phyloP scores from a whole-genome alignment of 805 yeast species.

The Teunomyces panamensis region DNA sequence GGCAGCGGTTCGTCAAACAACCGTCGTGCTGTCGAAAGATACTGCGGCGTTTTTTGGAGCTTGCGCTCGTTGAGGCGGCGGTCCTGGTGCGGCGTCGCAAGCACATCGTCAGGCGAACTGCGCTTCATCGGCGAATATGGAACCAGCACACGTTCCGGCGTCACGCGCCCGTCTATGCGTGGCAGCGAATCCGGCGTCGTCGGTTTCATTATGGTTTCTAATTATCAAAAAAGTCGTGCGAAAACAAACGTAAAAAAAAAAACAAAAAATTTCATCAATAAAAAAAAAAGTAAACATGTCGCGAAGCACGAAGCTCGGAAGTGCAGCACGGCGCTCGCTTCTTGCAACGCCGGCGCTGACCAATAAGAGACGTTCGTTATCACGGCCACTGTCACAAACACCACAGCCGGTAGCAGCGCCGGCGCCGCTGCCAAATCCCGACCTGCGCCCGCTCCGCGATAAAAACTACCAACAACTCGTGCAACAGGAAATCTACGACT shows the following conservation, averaged over 20 bases:
- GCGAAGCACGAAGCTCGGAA: slow-evolving; percentile 1
- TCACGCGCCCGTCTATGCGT: not conserved
- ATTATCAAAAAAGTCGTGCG: not conserved
- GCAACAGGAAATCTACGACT: slow-evolving; percentile 67
- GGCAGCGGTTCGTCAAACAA: slow-evolving; percentile 21
- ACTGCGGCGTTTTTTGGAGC: slow-evolving; percentile 38
- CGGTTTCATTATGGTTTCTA: not conserved
- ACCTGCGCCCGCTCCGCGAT: slow-evolving; percentile 79
- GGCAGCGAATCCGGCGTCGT: not conserved
- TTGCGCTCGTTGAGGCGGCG: slow-evolving; percentile 13
- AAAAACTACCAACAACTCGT: slow-evolving; percentile 60
- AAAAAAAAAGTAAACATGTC: slow-evolving; percentile 1
- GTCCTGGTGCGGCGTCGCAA: not conserved
- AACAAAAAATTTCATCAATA: not conserved
- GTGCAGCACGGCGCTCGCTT: slow-evolving; percentile 26
- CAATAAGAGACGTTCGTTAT: slow-evolving; percentile 19
- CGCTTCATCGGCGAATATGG: not conserved
- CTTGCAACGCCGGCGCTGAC: slow-evolving; percentile 35
- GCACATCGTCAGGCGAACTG: not conserved
- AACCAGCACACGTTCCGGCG: not conserved
- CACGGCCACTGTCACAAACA: slow-evolving; percentile 15
- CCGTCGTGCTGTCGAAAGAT: slow-evolving; percentile 37
- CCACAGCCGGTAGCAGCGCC: slow-evolving; percentile 13
- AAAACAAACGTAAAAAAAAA: not conserved
- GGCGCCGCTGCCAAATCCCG: slow-evolving; percentile 25